Evolutionary conservation across 352 stramenopile species (phyloP), one percentile per base, ranked within the genome.

Genomic region (Phytophthora sojae): DNA sequence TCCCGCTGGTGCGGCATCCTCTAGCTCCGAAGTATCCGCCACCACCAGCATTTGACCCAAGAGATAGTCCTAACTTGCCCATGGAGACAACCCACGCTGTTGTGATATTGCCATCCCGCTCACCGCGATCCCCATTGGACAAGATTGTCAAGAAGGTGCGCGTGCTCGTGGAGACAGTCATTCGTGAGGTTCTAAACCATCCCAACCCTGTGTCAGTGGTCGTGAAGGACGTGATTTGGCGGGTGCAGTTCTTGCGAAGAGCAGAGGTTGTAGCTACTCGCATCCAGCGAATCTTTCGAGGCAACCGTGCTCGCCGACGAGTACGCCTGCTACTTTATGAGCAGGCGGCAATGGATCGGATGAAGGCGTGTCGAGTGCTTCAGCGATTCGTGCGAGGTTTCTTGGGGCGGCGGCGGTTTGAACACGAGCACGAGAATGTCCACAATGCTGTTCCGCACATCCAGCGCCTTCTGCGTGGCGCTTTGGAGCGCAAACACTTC

Each of bases 221-320:
- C 9, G 23, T 91, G n/a, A 90, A 89, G 53, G 81, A 91, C 14
- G 58, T 67, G 0, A 47, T 88, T 21, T 94, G 87, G 85, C 82
- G 74, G 19, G 17, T 94, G 14, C 84, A 92, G 51, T 93, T 90
- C 42, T 7, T 79, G 2, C 77, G 85, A 9, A 76, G 84, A 59
- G 83, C 77, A 7, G 53, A 67, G 2, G 70, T 91, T 6, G 84
- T 93, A 12, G 81, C 82, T 1, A 89, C 58, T 1, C 76, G 83
- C 8, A 88, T 94, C 29, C 85, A 94, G 50, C 61, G 79, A 1
- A 88, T 93, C 37, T 93, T 88, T 57, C 77, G 87, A 39, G 85
- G 87, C 2, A 94, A 92, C 26, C 83, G 71, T 14, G 80, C 83
- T 9, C 78, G 87, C 9, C 73, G 74, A 26, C 69, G 82, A 54